phyloP scores from a whole-genome alignment of 768 basidiomycete species.

The Boletus tylopilopsis region DNA sequence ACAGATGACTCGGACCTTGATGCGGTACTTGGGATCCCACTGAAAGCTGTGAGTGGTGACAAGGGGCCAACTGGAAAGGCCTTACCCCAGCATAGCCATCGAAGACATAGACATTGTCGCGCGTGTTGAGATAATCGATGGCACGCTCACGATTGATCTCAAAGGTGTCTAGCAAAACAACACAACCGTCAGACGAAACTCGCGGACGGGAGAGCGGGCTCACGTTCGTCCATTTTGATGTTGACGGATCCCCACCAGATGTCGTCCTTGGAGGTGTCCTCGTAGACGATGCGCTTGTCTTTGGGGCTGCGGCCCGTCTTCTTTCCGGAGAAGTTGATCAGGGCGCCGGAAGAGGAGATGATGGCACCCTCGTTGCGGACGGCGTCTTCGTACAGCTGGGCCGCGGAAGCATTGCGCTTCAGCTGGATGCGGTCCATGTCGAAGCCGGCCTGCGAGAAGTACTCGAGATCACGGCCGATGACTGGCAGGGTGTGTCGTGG shows the following conservation, averaged over 20 bases:
- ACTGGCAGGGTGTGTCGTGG: constrained; percentile 49
- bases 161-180: constrained; percentile 72
- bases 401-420: constrained; percentile 89
- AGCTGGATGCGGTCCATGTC: constrained; percentile 97
- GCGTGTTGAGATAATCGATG: constrained; percentile 98
- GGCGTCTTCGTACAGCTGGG: constrained; percentile 94
- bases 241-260: constrained; percentile 99
- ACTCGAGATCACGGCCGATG: constrained; percentile 89
- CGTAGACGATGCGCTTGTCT: constrained; percentile 99
- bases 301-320: constrained; percentile 98
- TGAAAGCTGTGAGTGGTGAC: constrained; percentile 24
- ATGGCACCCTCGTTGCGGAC: constrained; percentile 98
- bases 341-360: constrained; percentile 90
- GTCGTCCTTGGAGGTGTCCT: constrained; percentile 93
- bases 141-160: constrained; percentile 99
- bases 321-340: constrained; percentile 99
- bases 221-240: constrained; percentile 97
- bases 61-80: constrained; percentile 3
- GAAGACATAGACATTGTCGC: constrained; percentile 97
- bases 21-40: constrained; percentile 99
- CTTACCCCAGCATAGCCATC: constrained; percentile 89
- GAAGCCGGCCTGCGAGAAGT: constrained; percentile 98
- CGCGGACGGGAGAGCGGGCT: constrained; percentile 26
- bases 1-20: constrained; percentile 99
- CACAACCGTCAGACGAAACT: neutral